phyloP scores from a whole-genome alignment of 2,329 filamentous ascomycete species.

The Plenodomus biglobosus region DNA sequence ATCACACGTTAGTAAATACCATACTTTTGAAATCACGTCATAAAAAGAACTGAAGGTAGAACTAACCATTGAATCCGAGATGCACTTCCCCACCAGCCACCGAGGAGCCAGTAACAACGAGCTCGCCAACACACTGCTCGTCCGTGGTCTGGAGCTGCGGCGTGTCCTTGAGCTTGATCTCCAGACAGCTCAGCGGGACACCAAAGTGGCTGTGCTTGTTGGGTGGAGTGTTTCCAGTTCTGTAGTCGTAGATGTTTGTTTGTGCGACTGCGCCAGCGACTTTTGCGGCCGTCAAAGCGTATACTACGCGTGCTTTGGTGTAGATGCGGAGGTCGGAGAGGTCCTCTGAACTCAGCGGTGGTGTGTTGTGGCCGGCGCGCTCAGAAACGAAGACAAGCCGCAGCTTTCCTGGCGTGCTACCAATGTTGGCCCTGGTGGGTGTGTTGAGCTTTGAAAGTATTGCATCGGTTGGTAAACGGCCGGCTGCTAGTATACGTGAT shows the following conservation, averaged over 20 bases:
- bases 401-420: constrained; percentile 68
- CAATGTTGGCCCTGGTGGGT: constrained; percentile 60
- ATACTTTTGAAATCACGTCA: too few relatives aligned
- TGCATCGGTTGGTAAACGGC: constrained; percentile 70
- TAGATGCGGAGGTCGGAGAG: constrained; percentile 82
- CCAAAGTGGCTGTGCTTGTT: constrained; percentile 70
- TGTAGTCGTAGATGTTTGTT: constrained; percentile 85
- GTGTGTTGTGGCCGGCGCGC: constrained; percentile 62
- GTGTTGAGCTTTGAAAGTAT: constrained; percentile 65
- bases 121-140: constrained; percentile 55
- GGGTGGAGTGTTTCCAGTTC: constrained; percentile 51
- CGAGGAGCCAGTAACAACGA: constrained; percentile 71
- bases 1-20: constrained; percentile 11
- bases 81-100: constrained; percentile 68
- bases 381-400: constrained; percentile 81
- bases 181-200: constrained; percentile 74
- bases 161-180: constrained; percentile 71
- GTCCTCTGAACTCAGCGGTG: constrained; percentile 66
- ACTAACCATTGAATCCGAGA: constrained; percentile 57
- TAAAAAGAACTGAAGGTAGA: neutral
- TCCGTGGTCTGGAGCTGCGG: constrained; percentile 64
- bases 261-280: constrained; percentile 91
- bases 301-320: constrained; percentile 76
- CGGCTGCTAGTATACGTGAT: constrained; percentile 68
- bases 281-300: constrained; percentile 76